Evolutionary conservation across 2,329 filamentous ascomycete genomes (phyloP), one percentile per base, ranked within the genome.

Genomic region (Orbilia blumenaviensis): DNA sequence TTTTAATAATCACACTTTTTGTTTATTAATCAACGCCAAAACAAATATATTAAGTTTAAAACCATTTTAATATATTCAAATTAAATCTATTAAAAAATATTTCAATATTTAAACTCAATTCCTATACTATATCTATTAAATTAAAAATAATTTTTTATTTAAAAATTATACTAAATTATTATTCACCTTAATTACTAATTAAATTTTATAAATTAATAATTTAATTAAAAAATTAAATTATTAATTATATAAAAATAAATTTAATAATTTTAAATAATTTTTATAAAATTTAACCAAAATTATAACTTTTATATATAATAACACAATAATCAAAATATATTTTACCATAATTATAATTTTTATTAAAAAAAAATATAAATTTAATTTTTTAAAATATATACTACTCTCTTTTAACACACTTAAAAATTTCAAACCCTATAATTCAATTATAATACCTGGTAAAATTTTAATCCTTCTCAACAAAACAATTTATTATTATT

Each of bases 1-100:
- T 48, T 63, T 63, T 48, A 63, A 63, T 34, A 63, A 63, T 48
- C 25, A 48, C 23, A 63, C 25, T 36, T 46, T 23, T 48, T 8
- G 23, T 16, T 21, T 63, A 21, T 48, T 63, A 23, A 14, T 63
- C 34, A 63, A 16, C 34, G 29, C 32, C 2, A 18, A 63, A 21
- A 1, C 16, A 18, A 23, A n/a, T 18, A 63, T 46, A 48, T 1
- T 63, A 14, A 63, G 25, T 48, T 63, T 63, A 10, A 32, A 48
- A 46, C n/a, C 16, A 6, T 34, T 63, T 18, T 32, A 14, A 48
- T 48, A 48, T 27, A 48, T 63, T 34, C 32, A 63, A 63, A 14
- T 14, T 12, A 32, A 32, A 63, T 46, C 32, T 21, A 14, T 12
- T 34, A 48, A 63, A 18, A n/a, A 63, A 1, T 63, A 63, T 48